These are phyloP conservation scores for Neofusicoccum laricinum DNA, from an alignment of 2,329 filamentous ascomycete species.

Conservation along the genomic window DNA sequence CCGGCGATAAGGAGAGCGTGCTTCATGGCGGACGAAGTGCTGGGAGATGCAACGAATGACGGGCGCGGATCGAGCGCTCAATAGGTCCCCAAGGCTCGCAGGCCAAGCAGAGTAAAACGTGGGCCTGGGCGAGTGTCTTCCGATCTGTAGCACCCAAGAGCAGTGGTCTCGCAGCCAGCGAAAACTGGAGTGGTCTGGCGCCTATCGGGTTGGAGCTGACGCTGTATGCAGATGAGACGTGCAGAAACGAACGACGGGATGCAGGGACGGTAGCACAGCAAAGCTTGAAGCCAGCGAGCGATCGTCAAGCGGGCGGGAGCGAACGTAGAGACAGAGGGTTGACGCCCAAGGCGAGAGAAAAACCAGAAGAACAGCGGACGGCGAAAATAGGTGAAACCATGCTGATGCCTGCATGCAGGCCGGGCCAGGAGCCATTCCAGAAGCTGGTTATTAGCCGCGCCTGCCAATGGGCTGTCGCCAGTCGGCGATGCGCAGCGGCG, in stretches of 20 bases:
- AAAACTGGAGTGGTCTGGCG: background rate
- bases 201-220: background rate
- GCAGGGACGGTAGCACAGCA: slow-evolving; percentile 3
- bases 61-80: background rate
- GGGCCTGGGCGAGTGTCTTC: background rate
- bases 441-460: background rate
- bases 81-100: background rate
- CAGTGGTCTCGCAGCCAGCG: background rate
- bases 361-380: background rate
- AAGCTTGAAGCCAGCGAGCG: background rate
- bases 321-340: background rate
- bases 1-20: background rate
- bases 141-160: background rate
- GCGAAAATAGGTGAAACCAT: background rate
- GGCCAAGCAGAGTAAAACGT: background rate
- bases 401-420: background rate
- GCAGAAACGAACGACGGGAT: slow-evolving; percentile 10
- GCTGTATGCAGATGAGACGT: background rate
- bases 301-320: background rate
- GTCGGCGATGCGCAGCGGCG: background rate
- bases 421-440: background rate
- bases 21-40: background rate
- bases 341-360: background rate
- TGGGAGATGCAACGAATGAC: background rate
- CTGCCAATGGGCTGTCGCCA: background rate